phyloP scores from a whole-genome alignment of 495 filamentous ascomycete species.

The Lindgomyces ingoldianus region DNA sequence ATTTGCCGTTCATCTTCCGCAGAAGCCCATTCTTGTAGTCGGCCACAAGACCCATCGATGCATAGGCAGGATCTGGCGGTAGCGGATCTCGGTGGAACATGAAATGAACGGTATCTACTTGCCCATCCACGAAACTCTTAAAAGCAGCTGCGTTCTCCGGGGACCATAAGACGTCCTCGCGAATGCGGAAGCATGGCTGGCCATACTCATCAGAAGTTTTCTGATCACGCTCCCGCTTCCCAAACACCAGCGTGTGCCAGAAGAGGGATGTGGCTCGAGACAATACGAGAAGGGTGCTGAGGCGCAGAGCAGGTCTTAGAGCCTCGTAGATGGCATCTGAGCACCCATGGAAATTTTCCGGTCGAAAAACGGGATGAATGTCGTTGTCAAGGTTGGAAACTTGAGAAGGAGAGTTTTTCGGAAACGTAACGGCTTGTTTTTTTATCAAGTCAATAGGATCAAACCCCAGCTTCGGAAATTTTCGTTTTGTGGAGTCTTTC shows the following conservation, averaged over 20 bases:
- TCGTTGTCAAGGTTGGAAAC: slow-evolving; percentile 37
- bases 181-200: slow-evolving; percentile 34
- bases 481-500: slow-evolving; percentile 32
- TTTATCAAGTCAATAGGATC: slow-evolving; percentile 38
- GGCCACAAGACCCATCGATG: slow-evolving; percentile 36
- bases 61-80: slow-evolving; percentile 32
- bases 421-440: slow-evolving; percentile 38
- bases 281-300: slow-evolving; percentile 35
- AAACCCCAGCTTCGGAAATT: slow-evolving; percentile 36
- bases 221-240: slow-evolving; percentile 30
- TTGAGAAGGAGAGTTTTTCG: slow-evolving; percentile 1
- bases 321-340: slow-evolving; percentile 38
- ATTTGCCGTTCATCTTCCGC: slow-evolving; percentile 32
- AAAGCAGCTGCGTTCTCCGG: slow-evolving; percentile 26
- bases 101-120: slow-evolving; percentile 37
- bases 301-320: slow-evolving; percentile 38
- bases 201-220: slow-evolving; percentile 27
- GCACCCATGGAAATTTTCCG: slow-evolving; percentile 41
- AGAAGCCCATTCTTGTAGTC: slow-evolving; percentile 38
- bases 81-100: slow-evolving; percentile 36
- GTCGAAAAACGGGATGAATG: slow-evolving; percentile 37
- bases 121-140: slow-evolving; percentile 28
- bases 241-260: slow-evolving; percentile 41
- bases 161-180: slow-evolving; percentile 28
- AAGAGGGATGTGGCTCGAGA: slow-evolving; percentile 36